Evolutionary conservation across 352 stramenopile species (phyloP).

Genomic region (Globisporangium alternatum): DNA sequence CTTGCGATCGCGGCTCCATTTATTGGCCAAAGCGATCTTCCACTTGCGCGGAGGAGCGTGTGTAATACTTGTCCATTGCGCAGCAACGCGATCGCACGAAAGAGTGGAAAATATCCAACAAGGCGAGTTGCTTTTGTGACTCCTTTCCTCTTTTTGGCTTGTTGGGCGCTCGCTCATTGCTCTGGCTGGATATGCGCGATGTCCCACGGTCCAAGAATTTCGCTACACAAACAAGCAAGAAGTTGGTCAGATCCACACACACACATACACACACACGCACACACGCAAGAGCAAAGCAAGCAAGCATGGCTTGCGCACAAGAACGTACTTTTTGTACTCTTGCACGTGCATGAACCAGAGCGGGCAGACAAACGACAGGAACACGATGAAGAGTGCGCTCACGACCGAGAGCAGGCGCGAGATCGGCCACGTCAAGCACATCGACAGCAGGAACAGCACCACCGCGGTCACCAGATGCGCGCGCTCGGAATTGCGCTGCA

Average conservation of each 20-base stretch:
- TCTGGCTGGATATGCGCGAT: slow-evolving; percentile 82
- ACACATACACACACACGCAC: neutral
- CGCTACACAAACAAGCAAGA: slow-evolving; percentile 28
- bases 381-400: slow-evolving; percentile 63
- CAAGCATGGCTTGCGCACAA: neutral
- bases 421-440: slow-evolving; percentile 73
- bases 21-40: no score
- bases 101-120: neutral
- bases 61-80: neutral
- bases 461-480: slow-evolving; percentile 65
- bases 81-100: neutral
- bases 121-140: neutral
- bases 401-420: slow-evolving; percentile 61
- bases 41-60: neutral
- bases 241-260: neutral
- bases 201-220: slow-evolving; percentile 91
- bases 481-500: slow-evolving; percentile 59
- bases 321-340: slow-evolving; percentile 89
- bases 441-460: slow-evolving; percentile 68
- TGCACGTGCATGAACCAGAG: slow-evolving; percentile 91
- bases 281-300: neutral
- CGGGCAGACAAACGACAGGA: slow-evolving; percentile 84
- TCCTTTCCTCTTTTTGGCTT: slow-evolving; percentile 7
- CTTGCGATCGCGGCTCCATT: no score
- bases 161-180: slow-evolving; percentile 24